Evolutionary conservation across 2,329 filamentous ascomycete species (phyloP).

Genomic region (Diaporthe destruens): DNA sequence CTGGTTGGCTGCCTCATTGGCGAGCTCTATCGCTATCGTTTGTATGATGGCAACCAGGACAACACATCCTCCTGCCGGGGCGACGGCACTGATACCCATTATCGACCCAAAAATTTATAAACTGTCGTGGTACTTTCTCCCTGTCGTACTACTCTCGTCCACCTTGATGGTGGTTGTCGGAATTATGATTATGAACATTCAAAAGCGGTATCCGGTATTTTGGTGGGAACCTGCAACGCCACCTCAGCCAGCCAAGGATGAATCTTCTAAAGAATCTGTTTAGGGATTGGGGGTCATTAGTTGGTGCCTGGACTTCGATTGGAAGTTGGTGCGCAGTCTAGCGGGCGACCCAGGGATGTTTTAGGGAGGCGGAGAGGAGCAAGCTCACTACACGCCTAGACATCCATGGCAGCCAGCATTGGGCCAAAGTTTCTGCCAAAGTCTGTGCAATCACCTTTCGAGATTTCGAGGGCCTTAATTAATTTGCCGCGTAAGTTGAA

Average conservation of each 20-base stretch:
- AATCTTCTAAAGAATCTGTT: not conserved
- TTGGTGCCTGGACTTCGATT: too few species aligned
- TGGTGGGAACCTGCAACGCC: conserved; percentile 13
- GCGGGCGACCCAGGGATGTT: too few species aligned
- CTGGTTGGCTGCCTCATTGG: conserved; percentile 9
- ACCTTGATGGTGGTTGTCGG: not conserved
- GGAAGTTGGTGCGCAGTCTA: too few species aligned
- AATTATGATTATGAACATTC: not conserved
- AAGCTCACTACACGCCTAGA: too few species aligned
- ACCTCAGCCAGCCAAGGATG: not conserved
- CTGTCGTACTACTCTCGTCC: not conserved
- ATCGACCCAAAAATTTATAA: not conserved
- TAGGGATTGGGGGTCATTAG: not conserved
- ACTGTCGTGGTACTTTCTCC: conserved; percentile 12
- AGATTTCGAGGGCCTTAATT: too few species aligned
- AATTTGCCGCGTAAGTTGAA: too few species aligned
- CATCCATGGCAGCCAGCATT: too few species aligned
- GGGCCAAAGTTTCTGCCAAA: too few species aligned
- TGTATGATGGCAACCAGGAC: conserved; percentile 13
- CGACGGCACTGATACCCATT: not conserved
- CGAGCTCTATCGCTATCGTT: conserved; percentile 6
- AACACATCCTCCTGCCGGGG: conserved; percentile 6
- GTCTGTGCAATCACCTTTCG: too few species aligned
- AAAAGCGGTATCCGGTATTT: conserved; percentile 3
- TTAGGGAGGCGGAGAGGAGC: too few species aligned